These are phyloP conservation scores for Neurospora sp. DNA, from an alignment of 495 filamentous ascomycete species.

Conservation along the genomic window DNA sequence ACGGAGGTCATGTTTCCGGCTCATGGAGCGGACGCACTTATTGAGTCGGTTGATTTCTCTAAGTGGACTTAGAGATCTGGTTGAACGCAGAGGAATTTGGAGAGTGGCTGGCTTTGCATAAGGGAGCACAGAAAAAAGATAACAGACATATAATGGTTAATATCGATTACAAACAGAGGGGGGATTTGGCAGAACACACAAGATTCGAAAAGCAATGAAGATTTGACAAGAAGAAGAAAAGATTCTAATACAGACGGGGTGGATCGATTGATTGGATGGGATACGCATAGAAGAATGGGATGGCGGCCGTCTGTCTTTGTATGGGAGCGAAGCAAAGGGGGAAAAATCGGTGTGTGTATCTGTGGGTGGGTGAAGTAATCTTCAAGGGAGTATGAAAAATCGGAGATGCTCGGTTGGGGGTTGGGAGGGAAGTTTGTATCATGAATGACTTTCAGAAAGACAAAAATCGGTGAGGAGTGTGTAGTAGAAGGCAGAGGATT, in stretches of 20 bases:
- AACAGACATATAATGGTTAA: not conserved
- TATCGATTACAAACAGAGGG: not conserved
- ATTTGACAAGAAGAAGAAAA: not conserved
- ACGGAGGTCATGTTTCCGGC: slow-evolving; percentile 28
- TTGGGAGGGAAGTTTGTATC: not conserved
- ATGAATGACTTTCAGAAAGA: not conserved
- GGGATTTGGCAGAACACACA: not conserved
- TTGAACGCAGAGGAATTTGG: too few species aligned
- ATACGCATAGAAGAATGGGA: not conserved
- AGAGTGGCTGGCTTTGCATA: too few species aligned
- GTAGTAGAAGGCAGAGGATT: not conserved
- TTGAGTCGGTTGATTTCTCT: slow-evolving; percentile 51
- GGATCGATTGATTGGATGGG: not conserved
- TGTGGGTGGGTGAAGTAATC: not conserved
- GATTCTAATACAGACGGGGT: not conserved
- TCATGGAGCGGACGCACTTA: slow-evolving; percentile 36
- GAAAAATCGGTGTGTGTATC: not conserved
- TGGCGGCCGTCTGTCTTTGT: not conserved
- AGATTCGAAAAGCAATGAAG: not conserved
- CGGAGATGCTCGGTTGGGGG: not conserved
- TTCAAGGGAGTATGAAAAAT: not conserved
- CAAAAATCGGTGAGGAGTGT: not conserved
- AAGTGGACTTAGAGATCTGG: slow-evolving; percentile 37
- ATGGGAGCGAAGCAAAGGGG: not conserved
- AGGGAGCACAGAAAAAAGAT: too few species aligned